Evolutionary conservation across 2,329 filamentous ascomycete species (phyloP), one percentile per base, ranked within the genome.

Genomic region (Fusarium oligoseptatum): DNA sequence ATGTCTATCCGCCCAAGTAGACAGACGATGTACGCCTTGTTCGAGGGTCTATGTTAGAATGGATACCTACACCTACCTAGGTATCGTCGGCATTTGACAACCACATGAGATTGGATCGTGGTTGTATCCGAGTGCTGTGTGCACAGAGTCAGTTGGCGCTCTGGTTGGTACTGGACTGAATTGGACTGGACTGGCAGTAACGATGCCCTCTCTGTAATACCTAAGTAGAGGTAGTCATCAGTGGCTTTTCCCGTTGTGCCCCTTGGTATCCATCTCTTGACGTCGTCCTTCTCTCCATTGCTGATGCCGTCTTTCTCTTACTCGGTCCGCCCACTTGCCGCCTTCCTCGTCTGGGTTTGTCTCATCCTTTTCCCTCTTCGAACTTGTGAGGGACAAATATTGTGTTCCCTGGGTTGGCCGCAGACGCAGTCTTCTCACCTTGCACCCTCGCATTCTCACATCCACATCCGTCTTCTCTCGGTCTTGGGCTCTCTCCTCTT

Each of bases 41-140:
- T 20, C 17, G 50, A 55, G 50, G 50, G 50, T 27, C 45, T 27
- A 20, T 45, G 41, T 45, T 45, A 22, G 41, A 43, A 43, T 43
- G 41, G 41, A 32, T 11, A 43, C 29, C 29, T 32, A 32, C 10
- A 43, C 39, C 39, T 55, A 27, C 27, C 8, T 52, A 29, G 27
- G 15, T 55, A 39, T 37, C 41, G 55, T 62, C 34, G 64, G 58
- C 48, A 56, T 36, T 22, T 34, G 20, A 68, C 27, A 68, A 68
- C 67, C 50, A 34, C 39, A 12, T 12, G 60, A 62, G n/a, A 43
- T 62, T 62, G 43, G 60, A 62, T 62, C 60, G 60, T 50, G 60
- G 34, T 50, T 50, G 60, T 61, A 48, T 22, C 12, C n/a, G 17
- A 14, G 29, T 50, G 41, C 20, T 45, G 45, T 50, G 45, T 27